Percentiles rank a stretch among this genome's conserved stretches.
Conservation (phyloP, 2,329 filamentous ascomycete genomes). For the Eutypa lata region DNA sequence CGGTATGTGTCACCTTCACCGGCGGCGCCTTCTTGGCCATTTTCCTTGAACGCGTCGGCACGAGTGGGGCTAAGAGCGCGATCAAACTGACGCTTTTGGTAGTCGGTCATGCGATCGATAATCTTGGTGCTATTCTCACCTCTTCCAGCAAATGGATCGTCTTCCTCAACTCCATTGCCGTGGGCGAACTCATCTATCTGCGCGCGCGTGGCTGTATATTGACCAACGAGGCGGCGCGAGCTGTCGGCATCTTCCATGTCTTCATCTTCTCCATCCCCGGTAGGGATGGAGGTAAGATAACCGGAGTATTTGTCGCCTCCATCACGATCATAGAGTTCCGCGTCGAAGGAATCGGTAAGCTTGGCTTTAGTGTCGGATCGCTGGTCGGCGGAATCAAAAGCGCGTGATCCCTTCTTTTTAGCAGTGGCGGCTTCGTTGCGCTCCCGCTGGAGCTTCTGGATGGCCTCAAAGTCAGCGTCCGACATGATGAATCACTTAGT, state of each 20-base stretch:
- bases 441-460: constrained; percentile 87
- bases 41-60: constrained; percentile 79
- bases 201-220: constrained; percentile 89
- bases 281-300: constrained; percentile 86
- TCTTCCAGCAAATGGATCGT: constrained; percentile 79
- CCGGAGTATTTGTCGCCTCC: constrained; percentile 79
- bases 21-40: constrained; percentile 63
- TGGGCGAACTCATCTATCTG: constrained; percentile 93
- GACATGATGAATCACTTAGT: constrained; percentile 50
- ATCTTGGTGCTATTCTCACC: constrained; percentile 89
- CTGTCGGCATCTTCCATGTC: constrained; percentile 72
- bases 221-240: constrained; percentile 78
- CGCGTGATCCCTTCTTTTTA: constrained; percentile 73
- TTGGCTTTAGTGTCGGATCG: constrained; percentile 89
- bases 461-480: constrained; percentile 81
- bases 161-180: constrained; percentile 83
- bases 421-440: constrained; percentile 75
- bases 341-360: constrained; percentile 86
- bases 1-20: constrained; percentile 79
- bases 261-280: constrained; percentile 73
- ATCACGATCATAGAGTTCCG: constrained; percentile 77
- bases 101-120: constrained; percentile 89
- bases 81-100: constrained; percentile 92
- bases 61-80: constrained; percentile 82
- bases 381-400: constrained; percentile 75